Evolutionary conservation across 2,329 filamentous ascomycete genomes (phyloP).

Genomic region (Pyricularia pennisetigena): DNA sequence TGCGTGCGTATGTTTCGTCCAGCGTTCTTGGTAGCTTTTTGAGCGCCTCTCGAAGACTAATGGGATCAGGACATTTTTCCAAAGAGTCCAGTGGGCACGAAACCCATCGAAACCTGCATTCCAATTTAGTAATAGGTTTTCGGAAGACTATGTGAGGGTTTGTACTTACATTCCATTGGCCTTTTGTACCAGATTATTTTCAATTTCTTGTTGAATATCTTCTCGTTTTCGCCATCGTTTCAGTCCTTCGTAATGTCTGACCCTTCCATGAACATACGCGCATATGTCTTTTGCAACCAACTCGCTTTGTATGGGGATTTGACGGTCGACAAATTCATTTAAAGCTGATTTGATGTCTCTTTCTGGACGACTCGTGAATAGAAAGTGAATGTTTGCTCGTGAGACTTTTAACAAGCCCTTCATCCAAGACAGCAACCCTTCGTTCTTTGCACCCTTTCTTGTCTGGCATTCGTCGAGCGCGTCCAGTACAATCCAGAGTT

Average conservation of each 20-base stretch:
- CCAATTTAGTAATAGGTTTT: background rate
- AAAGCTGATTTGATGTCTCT: background rate
- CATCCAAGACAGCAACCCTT: background rate
- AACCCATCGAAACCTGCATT: background rate
- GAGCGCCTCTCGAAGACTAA: background rate
- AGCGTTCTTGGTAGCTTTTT: background rate
- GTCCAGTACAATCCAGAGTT: too few relatives aligned
- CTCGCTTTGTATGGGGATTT: background rate
- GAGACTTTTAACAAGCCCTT: background rate
- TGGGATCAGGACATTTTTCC: background rate
- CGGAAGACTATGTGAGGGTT: background rate
- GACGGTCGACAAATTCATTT: background rate
- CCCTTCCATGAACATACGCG: background rate
- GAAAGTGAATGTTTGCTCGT: background rate
- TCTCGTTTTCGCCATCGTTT: too few relatives aligned
- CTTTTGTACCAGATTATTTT: background rate
- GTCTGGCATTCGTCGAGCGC: too few relatives aligned
- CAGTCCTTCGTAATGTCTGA: background rate
- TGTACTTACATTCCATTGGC: background rate
- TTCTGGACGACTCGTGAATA: background rate
- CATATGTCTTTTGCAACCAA: background rate
- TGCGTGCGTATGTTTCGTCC: background rate
- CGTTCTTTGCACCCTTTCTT: background rate
- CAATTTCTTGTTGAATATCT: too few relatives aligned
- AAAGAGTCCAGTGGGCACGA: background rate